Percentiles rank a stretch among this genome's conserved stretches.
Evolutionary conservation across 805 yeast species (phyloP).

Genomic region (Pichia nakasei): DNA sequence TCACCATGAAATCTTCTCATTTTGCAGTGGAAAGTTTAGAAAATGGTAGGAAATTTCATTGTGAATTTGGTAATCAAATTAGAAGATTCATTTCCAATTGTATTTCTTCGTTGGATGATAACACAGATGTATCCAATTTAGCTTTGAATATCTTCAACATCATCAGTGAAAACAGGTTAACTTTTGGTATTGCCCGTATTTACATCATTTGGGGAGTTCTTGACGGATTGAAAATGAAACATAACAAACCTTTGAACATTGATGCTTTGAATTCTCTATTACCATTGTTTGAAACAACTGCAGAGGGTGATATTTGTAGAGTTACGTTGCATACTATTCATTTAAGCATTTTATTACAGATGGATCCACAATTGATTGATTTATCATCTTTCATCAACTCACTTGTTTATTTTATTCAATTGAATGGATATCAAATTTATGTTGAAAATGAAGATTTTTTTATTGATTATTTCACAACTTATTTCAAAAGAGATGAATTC

Average conservation of each 20-base stretch:
- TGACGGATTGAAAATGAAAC: slow-evolving; percentile 33
- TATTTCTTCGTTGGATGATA: slow-evolving; percentile 22
- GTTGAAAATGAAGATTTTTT: slow-evolving; percentile 32
- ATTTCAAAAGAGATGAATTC: slow-evolving; percentile 13
- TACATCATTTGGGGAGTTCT: slow-evolving; percentile 50
- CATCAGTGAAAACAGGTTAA: slow-evolving; percentile 37
- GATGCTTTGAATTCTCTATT: slow-evolving; percentile 26
- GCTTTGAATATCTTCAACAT: slow-evolving; percentile 33
- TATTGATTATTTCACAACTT: slow-evolving; percentile 25
- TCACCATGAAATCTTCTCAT: slow-evolving; percentile 54
- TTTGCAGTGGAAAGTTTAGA: slow-evolving; percentile 35
- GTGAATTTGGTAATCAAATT: slow-evolving; percentile 52
- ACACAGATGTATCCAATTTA: slow-evolving; percentile 10
- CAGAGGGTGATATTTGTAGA: slow-evolving; percentile 39
- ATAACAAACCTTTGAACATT: slow-evolving; percentile 10
- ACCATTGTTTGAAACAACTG: slow-evolving; percentile 26
- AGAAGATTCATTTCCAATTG: slow-evolving; percentile 36
- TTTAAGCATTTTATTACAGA: slow-evolving; percentile 35
- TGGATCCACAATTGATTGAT: slow-evolving; percentile 22
- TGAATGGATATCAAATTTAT: slow-evolving; percentile 27
- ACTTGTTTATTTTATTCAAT: slow-evolving; percentile 31
- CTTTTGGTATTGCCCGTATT: slow-evolving; percentile 65
- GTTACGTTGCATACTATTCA: slow-evolving; percentile 42
- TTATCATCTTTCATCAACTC: slow-evolving; percentile 27
- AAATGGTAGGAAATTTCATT: slow-evolving; percentile 26